Percentiles rank a stretch among this genome's conserved stretches.
These are phyloP conservation scores for Erigeron canadensis DNA, from an alignment of 129 eudicot genomes.

Conservation along the genomic window DNA sequence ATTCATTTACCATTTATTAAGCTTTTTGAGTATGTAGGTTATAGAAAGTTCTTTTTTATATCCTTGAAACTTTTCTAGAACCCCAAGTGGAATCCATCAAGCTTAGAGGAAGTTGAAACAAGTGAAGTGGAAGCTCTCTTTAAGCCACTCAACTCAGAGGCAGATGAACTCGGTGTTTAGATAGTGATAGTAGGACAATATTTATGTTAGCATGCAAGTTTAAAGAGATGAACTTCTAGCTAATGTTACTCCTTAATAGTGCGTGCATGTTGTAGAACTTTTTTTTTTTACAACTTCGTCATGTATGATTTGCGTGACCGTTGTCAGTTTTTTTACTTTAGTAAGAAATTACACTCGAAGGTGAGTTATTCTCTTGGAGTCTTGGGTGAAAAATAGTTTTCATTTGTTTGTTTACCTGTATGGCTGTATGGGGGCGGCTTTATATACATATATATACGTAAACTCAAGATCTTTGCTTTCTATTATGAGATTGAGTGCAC, in stretches of 20 bases:
- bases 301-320: background rate
- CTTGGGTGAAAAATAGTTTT: background rate
- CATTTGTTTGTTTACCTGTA: background rate
- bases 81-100: conserved; percentile 89
- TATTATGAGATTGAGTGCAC: too few species aligned
- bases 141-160: conserved; percentile 49
- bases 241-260: background rate
- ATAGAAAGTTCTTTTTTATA: background rate
- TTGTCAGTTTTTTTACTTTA: background rate
- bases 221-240: conserved; percentile 3
- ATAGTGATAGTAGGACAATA: background rate
- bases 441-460: too few species aligned
- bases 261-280: conserved; percentile 9
- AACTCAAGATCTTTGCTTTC: too few species aligned
- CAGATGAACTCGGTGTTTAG: conserved; percentile 58
- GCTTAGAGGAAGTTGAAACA: conserved; percentile 75
- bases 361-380: background rate
- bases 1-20: background rate
- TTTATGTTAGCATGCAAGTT: conserved; percentile 15
- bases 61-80: conserved; percentile 49
- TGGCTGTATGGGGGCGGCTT: too few species aligned
- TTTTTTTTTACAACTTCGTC: background rate
- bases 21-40: background rate
- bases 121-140: conserved; percentile 71
- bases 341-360: background rate